These are phyloP conservation scores for Kuraishia floccosa DNA, from an alignment of 805 yeast species.

Conservation along the genomic window DNA sequence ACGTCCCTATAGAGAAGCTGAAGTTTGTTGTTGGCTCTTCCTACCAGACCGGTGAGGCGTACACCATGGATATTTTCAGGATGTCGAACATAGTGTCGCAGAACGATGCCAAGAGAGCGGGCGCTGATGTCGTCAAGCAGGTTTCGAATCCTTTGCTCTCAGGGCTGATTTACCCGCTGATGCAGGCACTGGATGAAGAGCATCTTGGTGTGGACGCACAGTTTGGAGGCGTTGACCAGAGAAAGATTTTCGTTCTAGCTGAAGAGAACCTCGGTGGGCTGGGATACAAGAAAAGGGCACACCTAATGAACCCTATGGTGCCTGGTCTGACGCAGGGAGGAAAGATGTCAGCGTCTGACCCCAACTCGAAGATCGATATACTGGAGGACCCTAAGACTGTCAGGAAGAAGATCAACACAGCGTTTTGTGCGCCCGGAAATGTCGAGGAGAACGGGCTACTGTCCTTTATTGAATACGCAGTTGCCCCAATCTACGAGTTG, in stretches of 20 bases:
- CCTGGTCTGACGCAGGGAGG: conserved; percentile 97
- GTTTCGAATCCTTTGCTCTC: conserved; percentile 87
- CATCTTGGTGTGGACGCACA: conserved; percentile 83
- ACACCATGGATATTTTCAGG: conserved; percentile 83
- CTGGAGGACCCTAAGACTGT: conserved; percentile 83
- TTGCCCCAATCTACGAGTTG: conserved; percentile 79
- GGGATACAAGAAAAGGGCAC: conserved; percentile 97
- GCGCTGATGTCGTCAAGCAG: conserved; percentile 98
- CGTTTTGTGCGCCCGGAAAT: conserved; percentile 92
- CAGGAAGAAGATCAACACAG: conserved; percentile 82
- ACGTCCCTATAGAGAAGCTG: conserved; percentile 86
- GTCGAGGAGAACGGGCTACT: conserved; percentile 86
- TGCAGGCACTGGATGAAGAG: conserved; percentile 98
- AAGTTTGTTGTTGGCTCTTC: conserved; percentile 78
- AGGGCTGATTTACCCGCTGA: conserved; percentile 92
- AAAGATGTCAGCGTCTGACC: conserved; percentile 98
- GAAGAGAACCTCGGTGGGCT: conserved; percentile 82
- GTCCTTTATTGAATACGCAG: conserved; percentile 74
- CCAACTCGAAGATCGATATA: conserved; percentile 92
- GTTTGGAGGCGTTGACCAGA: conserved; percentile 98
- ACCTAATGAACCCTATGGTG: conserved; percentile 97
- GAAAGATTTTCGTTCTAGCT: conserved; percentile 94
- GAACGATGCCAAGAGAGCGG: conserved; percentile 97
- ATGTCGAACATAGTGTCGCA: conserved; percentile 78
- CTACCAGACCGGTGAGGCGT: conserved; percentile 72